Percentiles rank a stretch among this genome's conserved stretches.
phyloP scores from a whole-genome alignment of 2,329 filamentous ascomycete genomes.

The Raffaelea deltoideospora region DNA sequence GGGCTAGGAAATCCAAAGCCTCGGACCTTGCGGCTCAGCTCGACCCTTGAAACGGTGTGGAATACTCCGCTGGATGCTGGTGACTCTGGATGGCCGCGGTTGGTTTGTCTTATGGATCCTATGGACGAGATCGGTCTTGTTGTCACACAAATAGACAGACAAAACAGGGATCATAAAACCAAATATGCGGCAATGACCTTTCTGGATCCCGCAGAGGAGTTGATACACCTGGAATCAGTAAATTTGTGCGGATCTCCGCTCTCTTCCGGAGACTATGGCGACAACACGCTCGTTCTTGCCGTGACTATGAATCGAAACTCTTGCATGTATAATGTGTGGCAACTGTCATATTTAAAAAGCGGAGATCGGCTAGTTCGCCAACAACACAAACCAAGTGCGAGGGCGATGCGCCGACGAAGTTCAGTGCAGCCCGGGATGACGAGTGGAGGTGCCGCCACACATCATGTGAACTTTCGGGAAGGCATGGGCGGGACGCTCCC shows the following conservation, averaged over 20 bases:
- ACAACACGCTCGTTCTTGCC: constrained; percentile 61
- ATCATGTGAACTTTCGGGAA: constrained; percentile 56
- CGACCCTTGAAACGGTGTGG: constrained; percentile 43
- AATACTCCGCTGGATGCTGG: constrained; percentile 35
- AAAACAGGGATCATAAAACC: constrained; percentile 21
- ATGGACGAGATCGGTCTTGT: constrained; percentile 74
- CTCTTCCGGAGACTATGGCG: too few species aligned
- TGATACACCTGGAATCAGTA: constrained; percentile 69
- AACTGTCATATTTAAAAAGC: constrained; percentile 59
- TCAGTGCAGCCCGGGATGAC: constrained; percentile 52
- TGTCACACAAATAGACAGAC: constrained; percentile 41
- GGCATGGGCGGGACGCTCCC: constrained; percentile 52
- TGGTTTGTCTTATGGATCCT: constrained; percentile 77
- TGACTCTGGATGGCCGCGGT: constrained; percentile 51
- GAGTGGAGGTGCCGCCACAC: constrained; percentile 41
- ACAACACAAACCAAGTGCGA: constrained; percentile 28
- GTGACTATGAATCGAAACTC: constrained; percentile 69
- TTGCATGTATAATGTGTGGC: constrained; percentile 73
- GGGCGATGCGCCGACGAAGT: constrained; percentile 38
- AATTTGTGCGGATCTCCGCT: too few species aligned
- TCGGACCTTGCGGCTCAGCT: constrained; percentile 34
- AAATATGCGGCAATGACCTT: constrained; percentile 32
- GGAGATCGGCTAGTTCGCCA: constrained; percentile 38
- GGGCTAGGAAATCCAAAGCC: constrained; percentile 39
- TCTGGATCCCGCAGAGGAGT: constrained; percentile 63